Conservation (phyloP, 192 early-diverging fungal genomes). For the Diversispora eburnea region DNA sequence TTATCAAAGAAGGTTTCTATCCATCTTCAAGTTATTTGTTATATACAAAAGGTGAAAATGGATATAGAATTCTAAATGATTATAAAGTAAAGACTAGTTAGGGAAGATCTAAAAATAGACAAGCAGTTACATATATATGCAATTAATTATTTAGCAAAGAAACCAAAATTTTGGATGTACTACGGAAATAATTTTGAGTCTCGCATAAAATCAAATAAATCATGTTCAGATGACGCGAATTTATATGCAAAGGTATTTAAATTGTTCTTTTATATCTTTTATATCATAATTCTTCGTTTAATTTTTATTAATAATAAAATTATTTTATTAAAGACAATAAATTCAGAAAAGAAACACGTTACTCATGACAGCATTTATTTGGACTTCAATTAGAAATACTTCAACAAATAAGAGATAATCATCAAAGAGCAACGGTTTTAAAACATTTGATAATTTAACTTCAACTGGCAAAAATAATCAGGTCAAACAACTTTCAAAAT, state of each 20-base stretch:
- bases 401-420: neutral
- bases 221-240: neutral
- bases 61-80: neutral
- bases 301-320: neutral
- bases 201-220: neutral
- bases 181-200: neutral
- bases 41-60: neutral
- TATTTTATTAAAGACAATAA: neutral
- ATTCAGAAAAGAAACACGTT: neutral
- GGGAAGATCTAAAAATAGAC: neutral
- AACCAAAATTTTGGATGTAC: neutral
- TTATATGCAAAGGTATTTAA: slow-evolving; percentile 1
- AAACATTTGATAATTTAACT: slow-evolving; percentile 16
- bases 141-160: slow-evolving; percentile 6
- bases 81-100: neutral
- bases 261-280: too few relatives aligned
- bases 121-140: neutral
- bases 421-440: neutral
- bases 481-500: neutral
- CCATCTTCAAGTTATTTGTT: neutral
- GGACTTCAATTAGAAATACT: neutral
- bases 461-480: slow-evolving; percentile 1
- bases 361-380: neutral
- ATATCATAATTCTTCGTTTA: neutral
- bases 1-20: slow-evolving; percentile 1